Base-by-base conservation (phyloP, 257 asterid species). In the Misopates orontium region DNA sequence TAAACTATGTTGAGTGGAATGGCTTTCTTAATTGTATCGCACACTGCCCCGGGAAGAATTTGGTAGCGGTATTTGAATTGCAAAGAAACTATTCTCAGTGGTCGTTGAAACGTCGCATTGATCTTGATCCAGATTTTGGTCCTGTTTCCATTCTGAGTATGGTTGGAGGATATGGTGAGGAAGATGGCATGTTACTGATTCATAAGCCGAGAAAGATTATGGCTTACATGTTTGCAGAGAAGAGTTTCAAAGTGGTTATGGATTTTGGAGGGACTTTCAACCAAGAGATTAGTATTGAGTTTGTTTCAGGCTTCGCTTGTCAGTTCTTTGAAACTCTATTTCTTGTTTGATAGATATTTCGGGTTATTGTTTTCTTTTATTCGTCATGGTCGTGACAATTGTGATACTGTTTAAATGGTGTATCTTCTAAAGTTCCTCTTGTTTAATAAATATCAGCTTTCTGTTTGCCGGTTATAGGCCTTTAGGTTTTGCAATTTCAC, bases 301-400 rank as follows among this genome's bases (percentile, higher is more conserved):
- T 58, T 39, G 56, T 50, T 42, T 41, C 73, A 5, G 12, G 55
- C 48, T 51, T 64, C 62, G 62, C 52, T 52, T 17, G 18, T 41
- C 61, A 41, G 52, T 75, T 75, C 61, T 44, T 62, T 36, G 79
- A 75, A 56, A 64, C 41, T 32, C 25, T 75, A 10, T 65, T 56
- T 59, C 62, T 72, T 40, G 72, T 75, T 44, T 68, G 58, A 60
- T 62, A 16, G 16, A 11, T 47, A 4, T 45, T 45, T 28, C 36
- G 3, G 36, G 36, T 28, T 3, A 28, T 28, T 2, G 36, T 3
- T 28, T 28, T 28, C 36, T 28, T 28, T 28, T 28, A 2, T 28
- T 28, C 36, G 4, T 28, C 36, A 2, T 28, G 7, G 36, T 28
- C 4, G 4, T 45, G 51, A 45, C 15, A 28, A n/a, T 10, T 10